Evolutionary conservation across 2,329 filamentous ascomycete species (phyloP), one percentile per base, ranked within the genome.

Genomic region (Talaromyces sp.): DNA sequence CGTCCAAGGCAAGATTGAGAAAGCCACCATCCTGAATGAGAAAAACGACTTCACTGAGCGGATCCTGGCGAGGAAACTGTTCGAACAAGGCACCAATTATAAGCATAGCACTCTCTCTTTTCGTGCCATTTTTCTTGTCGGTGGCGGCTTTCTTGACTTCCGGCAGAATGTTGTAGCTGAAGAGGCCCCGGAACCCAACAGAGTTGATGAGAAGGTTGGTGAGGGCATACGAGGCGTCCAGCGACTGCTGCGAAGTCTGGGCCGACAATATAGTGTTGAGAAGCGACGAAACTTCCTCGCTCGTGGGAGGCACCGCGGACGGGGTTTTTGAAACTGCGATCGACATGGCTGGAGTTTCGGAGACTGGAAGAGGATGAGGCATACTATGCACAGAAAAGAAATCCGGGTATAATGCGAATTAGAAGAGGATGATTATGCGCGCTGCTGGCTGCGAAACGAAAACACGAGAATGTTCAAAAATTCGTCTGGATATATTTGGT

Each of bases 71-170:
- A 53, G 92, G 91, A 72, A 98, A 90, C 47, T 90, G 88, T 81
- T 99, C 95, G 70, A 98, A 93, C 54, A 99, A 82, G 59, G 96
- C 93, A 61, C 96, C 95, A 27, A 98, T 84, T 49, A 96, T 88
- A 75, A 97, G 96, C 86, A 98, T 96, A 66, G 93, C 90, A 71
- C 92, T 92, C 80, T 99, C 95, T 69, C 93, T 85, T 69, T 85
- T 86, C 44, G 89, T 84, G 17, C 89, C 89, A 76, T 88, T 93
- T 83, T 99, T 99, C 87, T 98, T 99, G 80, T 98, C 92, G 69
- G 83, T 80, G 4, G 93, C 92, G 42, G 91, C 91, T 82, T 96
- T 90, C 72, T 85, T 85, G 70, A 88, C 82, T 65, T 85, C 83
- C 25, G 83, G 81, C 54, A 90, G 73, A 55, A 90, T 77, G 66